These are phyloP conservation scores for Heliamphora exappendiculata DNA, from an alignment of 148 eudicot genomes.

Conservation along the genomic window DNA sequence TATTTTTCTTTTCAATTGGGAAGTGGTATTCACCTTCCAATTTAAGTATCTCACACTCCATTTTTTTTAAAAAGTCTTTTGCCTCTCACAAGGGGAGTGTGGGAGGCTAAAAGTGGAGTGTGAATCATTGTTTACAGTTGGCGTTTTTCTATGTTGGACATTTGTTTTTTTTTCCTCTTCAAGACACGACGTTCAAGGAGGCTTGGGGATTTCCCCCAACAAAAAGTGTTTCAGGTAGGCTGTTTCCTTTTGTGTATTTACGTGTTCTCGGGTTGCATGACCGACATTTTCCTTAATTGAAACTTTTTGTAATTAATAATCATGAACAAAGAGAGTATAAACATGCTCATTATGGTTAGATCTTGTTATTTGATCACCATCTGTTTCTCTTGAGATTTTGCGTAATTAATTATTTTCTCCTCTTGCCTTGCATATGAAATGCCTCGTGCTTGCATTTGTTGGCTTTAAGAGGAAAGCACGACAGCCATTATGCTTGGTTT, in stretches of 20 bases:
- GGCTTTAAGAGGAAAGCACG: background rate
- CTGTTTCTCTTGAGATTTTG: too few relatives aligned
- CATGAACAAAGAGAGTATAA: background rate
- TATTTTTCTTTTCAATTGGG: too few relatives aligned
- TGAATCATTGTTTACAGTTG: too few relatives aligned
- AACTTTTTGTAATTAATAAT: background rate
- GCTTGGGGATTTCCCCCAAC: background rate
- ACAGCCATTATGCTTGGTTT: background rate
- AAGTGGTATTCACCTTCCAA: too few relatives aligned
- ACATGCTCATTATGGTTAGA: background rate
- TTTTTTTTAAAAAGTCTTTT: too few relatives aligned
- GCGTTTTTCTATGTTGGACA: background rate
- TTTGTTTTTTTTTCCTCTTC: background rate
- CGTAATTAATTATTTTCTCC: background rate
- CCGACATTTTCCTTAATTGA: background rate
- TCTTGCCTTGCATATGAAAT: background rate
- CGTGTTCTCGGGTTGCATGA: background rate
- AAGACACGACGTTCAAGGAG: background rate
- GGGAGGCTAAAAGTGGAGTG: too few relatives aligned
- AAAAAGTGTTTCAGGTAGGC: background rate
- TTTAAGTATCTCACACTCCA: too few relatives aligned
- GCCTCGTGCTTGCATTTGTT: background rate
- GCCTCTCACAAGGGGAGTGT: too few relatives aligned
- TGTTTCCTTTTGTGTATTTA: background rate
- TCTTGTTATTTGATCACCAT: background rate